Evolutionary conservation across 257 asterid genomes (phyloP), one percentile per base, ranked within the genome.

Genomic region (Linaria vulgaris): DNA sequence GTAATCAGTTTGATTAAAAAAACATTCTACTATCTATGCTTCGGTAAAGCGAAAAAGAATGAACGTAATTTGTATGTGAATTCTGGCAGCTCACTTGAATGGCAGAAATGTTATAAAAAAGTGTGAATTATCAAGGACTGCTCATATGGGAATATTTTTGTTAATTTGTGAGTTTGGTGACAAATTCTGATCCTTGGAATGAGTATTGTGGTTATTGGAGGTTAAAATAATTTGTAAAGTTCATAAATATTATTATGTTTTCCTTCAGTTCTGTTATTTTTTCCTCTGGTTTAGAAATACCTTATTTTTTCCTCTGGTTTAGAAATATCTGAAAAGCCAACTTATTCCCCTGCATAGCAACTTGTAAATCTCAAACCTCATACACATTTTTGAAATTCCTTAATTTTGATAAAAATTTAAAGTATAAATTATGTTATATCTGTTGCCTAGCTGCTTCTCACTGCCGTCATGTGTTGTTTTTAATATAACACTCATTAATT

Each of bases 271-370:
- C 15, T 12, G 39, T 45, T 47, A 21, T 52, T 3, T 2, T 41
- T 44, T 1, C 24, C 44, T 14, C 21, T 56, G 55, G 41, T 59
- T 50, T 14, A n/a, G 30, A 38, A 38, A 4, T 37, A 30, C 56
- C 24, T 31, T 61, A 55, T 63, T 68, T 50, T 31, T 10, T 54
- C 61, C 55, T n/a, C n/a, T n/a, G n/a, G n/a, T n/a, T n/a, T n/a
- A n/a, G 98, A 91, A 83, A 86, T 68, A 86, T 91, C 94, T 55
- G 98, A 95, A 68, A 91, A 81, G 75, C 98, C 94, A 52, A 84
- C 78, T 79, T 86, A 78, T 71, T 82, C 98, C 71, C 80, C 83
- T 11, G 90, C 80, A 62, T 79, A 84, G 72, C 96, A 91, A 69
- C 88, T 79, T 69, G 98, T 91, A 84, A 80, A 38, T 59, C 55